Base-by-base conservation (phyloP, 202 grass and related monocot genomes). In the Panicum virgatum region DNA sequence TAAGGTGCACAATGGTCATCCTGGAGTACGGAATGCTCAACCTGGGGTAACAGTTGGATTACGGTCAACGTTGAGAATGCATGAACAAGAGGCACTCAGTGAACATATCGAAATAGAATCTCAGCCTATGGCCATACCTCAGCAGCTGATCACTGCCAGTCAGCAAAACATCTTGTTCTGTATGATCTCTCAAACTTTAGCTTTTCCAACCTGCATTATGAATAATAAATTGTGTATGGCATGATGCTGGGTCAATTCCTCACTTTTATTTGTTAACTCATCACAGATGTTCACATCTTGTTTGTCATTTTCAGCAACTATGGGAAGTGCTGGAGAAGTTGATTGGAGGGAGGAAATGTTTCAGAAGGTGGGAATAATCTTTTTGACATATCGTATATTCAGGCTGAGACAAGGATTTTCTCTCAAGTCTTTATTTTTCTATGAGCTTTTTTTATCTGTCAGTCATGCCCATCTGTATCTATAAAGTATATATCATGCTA, bases 291-390 rank as follows among this genome's bases (percentile, higher is more conserved):
- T 25, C 22, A 61, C 19, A 27, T 29, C 22, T 18, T 54, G 29
- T 50, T 22, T 83, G 45, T 63, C 13, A 14, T 54, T 65, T 79
- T 83, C 69, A 83, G 80, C 10, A 30, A 20, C 3, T 7, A 65
- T 54, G 34, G 30, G 4, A 54, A 75, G n/a, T 43, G 30, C 70
- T 32, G 44, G 15, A 26, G 69, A 83, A 54, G 42, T 50, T 12
- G 69, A 83, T 73, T 73, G 69, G 69, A 73, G 43, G 45, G 69
- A 83, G 22, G 58, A 83, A 42, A 83, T 83, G 22, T 65, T 74
- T 65, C 57, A 65, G 44, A 44, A 87, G 85, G 85, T 82, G 25
- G 53, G 70, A 43, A 50, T 78, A 75, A 9, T 30, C 15, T 80
- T 46, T 58, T 59, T 74, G 25, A 43, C 66, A 53, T 61, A 14